Percentiles rank a stretch among this genome's conserved stretches.
phyloP scores from a whole-genome alignment of 257 asterid species.

The Nemophila menziesii region DNA sequence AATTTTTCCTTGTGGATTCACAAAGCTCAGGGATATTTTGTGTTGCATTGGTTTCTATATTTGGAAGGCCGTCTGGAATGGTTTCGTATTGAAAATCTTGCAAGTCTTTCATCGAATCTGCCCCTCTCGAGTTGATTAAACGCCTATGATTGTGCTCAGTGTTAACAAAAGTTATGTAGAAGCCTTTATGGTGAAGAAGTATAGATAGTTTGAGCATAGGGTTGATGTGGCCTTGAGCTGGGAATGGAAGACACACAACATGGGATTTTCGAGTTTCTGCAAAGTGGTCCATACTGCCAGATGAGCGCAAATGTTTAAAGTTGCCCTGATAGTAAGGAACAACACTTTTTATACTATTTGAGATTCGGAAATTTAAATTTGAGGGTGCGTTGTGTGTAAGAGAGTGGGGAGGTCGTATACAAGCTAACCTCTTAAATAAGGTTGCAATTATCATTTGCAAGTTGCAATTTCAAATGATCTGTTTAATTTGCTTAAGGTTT shows the following conservation, averaged over 20 bases:
- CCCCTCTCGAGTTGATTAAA: constrained; percentile 17
- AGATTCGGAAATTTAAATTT: too few relatives aligned
- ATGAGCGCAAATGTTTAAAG: too few relatives aligned
- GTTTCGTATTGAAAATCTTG: constrained; percentile 22
- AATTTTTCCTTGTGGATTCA: constrained; percentile 4
- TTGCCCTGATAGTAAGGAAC: too few relatives aligned
- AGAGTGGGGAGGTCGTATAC: too few relatives aligned
- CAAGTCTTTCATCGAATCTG: constrained; percentile 3
- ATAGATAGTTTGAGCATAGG: constrained; percentile 41
- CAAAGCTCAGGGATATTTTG: constrained; percentile 17
- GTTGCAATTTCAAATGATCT: too few relatives aligned
- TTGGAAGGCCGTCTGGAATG: constrained; percentile 26
- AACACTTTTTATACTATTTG: too few relatives aligned
- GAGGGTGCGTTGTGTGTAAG: too few relatives aligned
- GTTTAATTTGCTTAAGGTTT: too few relatives aligned
- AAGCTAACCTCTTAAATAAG: too few relatives aligned
- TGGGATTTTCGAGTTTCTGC: too few relatives aligned
- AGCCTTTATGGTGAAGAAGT: constrained; percentile 40
- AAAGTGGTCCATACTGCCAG: too few relatives aligned
- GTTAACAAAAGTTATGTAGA: constrained; percentile 41
- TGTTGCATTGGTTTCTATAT: constrained; percentile 8
- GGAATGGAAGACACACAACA: constrained; percentile 27
- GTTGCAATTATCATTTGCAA: too few relatives aligned
- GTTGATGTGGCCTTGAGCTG: constrained; percentile 32
- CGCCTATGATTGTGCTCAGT: constrained; percentile 41